Percentiles rank a stretch among this genome's conserved stretches.
Evolutionary conservation across 768 basidiomycete species (phyloP).

Genomic region (Hericium erinaceus): DNA sequence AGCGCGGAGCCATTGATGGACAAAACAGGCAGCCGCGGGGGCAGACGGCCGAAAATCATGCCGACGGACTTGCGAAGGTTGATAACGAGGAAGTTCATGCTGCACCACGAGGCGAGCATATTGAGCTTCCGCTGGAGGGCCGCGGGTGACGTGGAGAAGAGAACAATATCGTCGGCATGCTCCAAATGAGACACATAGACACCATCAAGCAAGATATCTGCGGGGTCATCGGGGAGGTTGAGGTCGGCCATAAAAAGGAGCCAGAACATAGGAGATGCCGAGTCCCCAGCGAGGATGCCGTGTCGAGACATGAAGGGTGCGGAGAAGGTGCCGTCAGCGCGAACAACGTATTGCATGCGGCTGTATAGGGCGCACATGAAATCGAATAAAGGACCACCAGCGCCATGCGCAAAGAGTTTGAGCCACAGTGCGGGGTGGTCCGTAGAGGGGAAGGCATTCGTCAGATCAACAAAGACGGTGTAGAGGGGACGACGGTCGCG

Average conservation of each 20-base stretch:
- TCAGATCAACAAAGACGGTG: too few relatives aligned
- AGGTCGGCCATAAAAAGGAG: conserved; percentile 10
- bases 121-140: conserved; percentile 15
- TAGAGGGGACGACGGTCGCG: too few relatives aligned
- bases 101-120: conserved; percentile 12
- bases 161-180: too few relatives aligned
- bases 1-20: background rate
- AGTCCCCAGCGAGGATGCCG: conserved; percentile 16
- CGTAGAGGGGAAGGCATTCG: too few relatives aligned
- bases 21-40: background rate
- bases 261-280: conserved; percentile 13
- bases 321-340: background rate
- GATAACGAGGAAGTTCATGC: conserved; percentile 11
- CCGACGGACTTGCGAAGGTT: conserved; percentile 11
- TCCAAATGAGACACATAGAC: too few relatives aligned
- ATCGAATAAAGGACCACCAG: too few relatives aligned
- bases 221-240: background rate
- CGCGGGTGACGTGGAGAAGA: background rate
- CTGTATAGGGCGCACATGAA: too few relatives aligned
- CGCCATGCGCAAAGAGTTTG: too few relatives aligned
- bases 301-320: conserved; percentile 1
- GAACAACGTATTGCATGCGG: too few relatives aligned
- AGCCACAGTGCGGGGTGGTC: too few relatives aligned
- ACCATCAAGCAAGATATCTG: too few relatives aligned
- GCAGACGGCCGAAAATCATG: conserved; percentile 11